Conservation (phyloP, 805 yeast species). For the Wickerhamiella azymoides region DNA sequence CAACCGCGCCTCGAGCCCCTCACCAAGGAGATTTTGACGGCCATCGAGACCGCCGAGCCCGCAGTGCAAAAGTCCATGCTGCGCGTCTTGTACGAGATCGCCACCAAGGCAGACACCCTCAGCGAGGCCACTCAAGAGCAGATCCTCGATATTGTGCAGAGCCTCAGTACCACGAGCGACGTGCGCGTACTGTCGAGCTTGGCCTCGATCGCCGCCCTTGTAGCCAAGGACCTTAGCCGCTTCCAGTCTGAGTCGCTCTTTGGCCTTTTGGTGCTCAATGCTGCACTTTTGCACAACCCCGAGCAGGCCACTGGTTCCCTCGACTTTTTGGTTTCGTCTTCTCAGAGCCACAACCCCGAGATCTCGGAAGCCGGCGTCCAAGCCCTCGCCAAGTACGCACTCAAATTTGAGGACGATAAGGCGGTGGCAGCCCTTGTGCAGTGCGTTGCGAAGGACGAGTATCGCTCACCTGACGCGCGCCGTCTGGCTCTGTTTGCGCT, state of each 20-base stretch:
- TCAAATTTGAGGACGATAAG: conserved; percentile 30
- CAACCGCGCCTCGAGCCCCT: conserved; percentile 93
- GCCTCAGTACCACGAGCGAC: conserved; percentile 43
- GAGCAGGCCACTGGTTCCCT: conserved; percentile 52
- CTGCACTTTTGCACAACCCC: conserved; percentile 15
- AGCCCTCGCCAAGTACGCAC: conserved; percentile 69
- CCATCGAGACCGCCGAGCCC: conserved; percentile 42
- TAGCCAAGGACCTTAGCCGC: conserved; percentile 8
- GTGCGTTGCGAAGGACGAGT: conserved; percentile 41
- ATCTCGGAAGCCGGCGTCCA: conserved; percentile 55
- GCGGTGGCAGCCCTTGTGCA: conserved; percentile 31
- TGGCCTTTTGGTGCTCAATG: conserved; percentile 20
- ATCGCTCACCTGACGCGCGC: conserved; percentile 61
- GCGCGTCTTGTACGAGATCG: conserved; percentile 71
- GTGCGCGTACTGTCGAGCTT: conserved; percentile 14
- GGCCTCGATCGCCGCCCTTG: conserved; percentile 34
- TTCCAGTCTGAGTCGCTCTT: conserved; percentile 8
- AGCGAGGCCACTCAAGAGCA: conserved; percentile 56
- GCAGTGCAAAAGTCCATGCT: conserved; percentile 69
- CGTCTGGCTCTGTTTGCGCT: conserved; percentile 63
- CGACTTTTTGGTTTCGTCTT: conserved; percentile 65
- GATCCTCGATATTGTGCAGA: conserved; percentile 61
- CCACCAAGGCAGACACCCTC: conserved; percentile 59
- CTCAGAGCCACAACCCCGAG: conserved; percentile 33
- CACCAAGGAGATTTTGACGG: conserved; percentile 62